phyloP scores from a whole-genome alignment of 1,284 basidiomycete genomes.

The Apiotrichum sp. region DNA sequence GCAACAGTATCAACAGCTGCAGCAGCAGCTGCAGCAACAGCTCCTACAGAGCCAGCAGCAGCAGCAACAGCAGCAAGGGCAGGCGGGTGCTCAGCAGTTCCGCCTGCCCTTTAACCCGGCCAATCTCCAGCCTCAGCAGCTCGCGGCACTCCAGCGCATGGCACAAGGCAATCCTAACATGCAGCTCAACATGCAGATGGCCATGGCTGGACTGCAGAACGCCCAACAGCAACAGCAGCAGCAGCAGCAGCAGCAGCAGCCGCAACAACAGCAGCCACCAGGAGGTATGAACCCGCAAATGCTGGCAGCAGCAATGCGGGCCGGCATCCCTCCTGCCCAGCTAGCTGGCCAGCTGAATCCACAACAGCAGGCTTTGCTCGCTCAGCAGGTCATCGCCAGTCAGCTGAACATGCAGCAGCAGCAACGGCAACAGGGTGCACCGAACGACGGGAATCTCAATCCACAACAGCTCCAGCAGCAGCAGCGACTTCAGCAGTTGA shows the following conservation, averaged over 20 bases:
- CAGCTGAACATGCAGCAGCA: not conserved
- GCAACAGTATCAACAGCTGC: constrained; percentile 5
- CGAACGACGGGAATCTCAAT: not conserved
- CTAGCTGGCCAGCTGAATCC: constrained; percentile 8
- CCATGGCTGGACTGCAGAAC: constrained; percentile 20
- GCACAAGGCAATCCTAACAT: constrained; percentile 13
- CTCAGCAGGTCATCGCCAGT: constrained; percentile 5
- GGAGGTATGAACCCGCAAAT: constrained; percentile 12
- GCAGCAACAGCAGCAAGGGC: constrained; percentile 10
- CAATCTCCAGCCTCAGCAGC: constrained; percentile 25
- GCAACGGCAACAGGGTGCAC: not conserved
- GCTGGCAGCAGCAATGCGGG: constrained; percentile 15
- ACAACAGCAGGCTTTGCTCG: constrained; percentile 14
- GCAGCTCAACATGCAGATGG: constrained; percentile 27
- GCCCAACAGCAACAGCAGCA: not conserved
- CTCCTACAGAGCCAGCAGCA: constrained; percentile 8
- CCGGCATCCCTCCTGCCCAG: constrained; percentile 9
- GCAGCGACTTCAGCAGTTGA: constrained; percentile 15
- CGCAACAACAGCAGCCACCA: constrained; percentile 1
- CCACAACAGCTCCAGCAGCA: constrained; percentile 14
- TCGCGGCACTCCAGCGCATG: constrained; percentile 28
- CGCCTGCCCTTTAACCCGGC: constrained; percentile 15
- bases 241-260: not conserved
- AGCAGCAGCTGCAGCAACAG: constrained; percentile 11
- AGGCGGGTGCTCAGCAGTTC: constrained; percentile 7